Evolutionary conservation across 805 yeast species (phyloP).

Genomic region (Myxozyma geophila): DNA sequence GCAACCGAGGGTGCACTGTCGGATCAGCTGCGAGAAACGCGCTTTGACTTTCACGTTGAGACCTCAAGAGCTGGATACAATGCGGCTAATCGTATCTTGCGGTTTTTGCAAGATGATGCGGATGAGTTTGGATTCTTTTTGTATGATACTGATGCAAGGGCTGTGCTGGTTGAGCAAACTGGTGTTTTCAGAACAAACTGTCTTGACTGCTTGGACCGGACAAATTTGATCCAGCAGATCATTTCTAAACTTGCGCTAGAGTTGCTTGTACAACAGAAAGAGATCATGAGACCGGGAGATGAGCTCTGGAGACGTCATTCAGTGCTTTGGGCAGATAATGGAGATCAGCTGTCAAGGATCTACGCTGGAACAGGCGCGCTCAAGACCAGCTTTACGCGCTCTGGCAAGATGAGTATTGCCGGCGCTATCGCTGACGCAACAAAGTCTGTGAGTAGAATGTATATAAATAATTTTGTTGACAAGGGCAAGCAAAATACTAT

Average conservation of each 20-base stretch:
- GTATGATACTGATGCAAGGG: constrained; percentile 61
- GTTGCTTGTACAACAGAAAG: constrained; percentile 49
- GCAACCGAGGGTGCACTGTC: constrained; percentile 44
- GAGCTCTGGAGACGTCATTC: constrained; percentile 77
- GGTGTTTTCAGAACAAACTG: constrained; percentile 95
- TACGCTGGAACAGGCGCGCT: constrained; percentile 98
- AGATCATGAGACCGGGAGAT: constrained; percentile 39
- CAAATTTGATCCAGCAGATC: constrained; percentile 80
- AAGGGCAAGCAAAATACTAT: constrained; percentile 87
- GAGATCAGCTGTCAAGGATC: constrained; percentile 92
- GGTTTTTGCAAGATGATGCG: constrained; percentile 65
- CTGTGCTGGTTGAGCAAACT: constrained; percentile 71
- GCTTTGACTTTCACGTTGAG: constrained; percentile 92
- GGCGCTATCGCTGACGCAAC: constrained; percentile 98
- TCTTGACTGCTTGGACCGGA: constrained; percentile 91
- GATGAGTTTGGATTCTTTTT: constrained; percentile 82
- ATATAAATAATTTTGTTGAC: constrained; percentile 94
- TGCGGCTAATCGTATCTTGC: constrained; percentile 72
- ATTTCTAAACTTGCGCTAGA: constrained; percentile 72
- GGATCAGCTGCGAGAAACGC: constrained; percentile 62
- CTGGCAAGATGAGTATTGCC: constrained; percentile 94
- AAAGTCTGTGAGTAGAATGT: constrained; percentile 91
- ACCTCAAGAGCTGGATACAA: constrained; percentile 83
- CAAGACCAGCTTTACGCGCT: constrained; percentile 90
- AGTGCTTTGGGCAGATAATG: constrained; percentile 96